These are phyloP conservation scores for Paraconiothyrium sp. DNA, from an alignment of 2,329 filamentous ascomycete genomes.

Conservation along the genomic window DNA sequence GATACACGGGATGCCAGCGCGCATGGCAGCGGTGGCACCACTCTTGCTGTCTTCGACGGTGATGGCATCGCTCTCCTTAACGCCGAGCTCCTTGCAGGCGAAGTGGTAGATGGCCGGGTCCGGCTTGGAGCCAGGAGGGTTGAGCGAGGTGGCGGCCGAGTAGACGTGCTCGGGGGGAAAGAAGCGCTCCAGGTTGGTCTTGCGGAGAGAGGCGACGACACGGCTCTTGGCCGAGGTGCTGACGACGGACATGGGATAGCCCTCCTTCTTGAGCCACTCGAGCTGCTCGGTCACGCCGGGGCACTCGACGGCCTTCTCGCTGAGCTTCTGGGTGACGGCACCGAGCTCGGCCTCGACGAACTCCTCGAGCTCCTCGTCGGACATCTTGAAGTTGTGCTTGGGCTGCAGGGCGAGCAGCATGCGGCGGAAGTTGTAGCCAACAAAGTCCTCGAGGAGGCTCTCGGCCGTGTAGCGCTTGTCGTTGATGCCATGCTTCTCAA, in stretches of 20 bases:
- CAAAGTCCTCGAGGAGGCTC: constrained; percentile 83
- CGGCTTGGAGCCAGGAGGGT: constrained; percentile 86
- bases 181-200: constrained; percentile 81
- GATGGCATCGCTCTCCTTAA: constrained; percentile 75
- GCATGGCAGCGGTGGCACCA: constrained; percentile 78
- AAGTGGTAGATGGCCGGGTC: constrained; percentile 88
- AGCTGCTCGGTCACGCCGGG: constrained; percentile 74
- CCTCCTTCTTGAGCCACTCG: constrained; percentile 68
- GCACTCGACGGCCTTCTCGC: constrained; percentile 73
- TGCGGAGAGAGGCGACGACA: constrained; percentile 79
- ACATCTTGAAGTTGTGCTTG: constrained; percentile 78
- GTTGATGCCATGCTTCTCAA: constrained; percentile 70
- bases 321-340: constrained; percentile 82
- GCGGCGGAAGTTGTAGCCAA: constrained; percentile 93
- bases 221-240: constrained; percentile 81
- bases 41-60: constrained; percentile 91
- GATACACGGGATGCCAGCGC: constrained; percentile 81
- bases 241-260: constrained; percentile 82
- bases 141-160: constrained; percentile 81
- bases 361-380: constrained; percentile 71
- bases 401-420: constrained; percentile 82
- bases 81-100: constrained; percentile 77
- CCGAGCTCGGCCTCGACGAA: constrained; percentile 84
- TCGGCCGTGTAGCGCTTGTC: constrained; percentile 78
- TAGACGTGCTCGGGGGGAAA: constrained; percentile 80